These are phyloP conservation scores for Daldinia eschscholtzii DNA, from an alignment of 2,329 filamentous ascomycete species.

Conservation along the genomic window DNA sequence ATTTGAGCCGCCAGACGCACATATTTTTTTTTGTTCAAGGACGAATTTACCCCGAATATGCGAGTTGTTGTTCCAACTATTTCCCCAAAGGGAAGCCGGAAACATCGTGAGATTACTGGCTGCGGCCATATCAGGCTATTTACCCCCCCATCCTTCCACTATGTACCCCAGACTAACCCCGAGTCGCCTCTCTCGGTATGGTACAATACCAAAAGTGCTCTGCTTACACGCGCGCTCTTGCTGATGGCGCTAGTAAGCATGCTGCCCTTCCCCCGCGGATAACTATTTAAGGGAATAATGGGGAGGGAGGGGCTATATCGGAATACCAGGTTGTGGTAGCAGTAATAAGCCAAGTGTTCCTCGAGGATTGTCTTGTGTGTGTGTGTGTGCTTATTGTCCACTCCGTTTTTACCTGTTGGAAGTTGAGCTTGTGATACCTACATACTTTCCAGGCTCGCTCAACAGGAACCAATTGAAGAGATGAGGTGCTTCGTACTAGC, in stretches of 20 bases:
- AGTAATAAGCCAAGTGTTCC: constrained; percentile 43
- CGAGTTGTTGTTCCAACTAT: constrained; percentile 12
- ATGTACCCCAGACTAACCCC: constrained; percentile 43
- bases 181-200: constrained; percentile 40
- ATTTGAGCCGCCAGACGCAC: constrained; percentile 38
- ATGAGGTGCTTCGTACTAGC: constrained; percentile 45
- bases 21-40: constrained; percentile 26
- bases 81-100: constrained; percentile 30
- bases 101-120: constrained; percentile 35
- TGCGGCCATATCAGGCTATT: constrained; percentile 46
- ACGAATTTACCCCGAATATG: constrained; percentile 42
- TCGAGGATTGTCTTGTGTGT: constrained; percentile 29
- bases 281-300: constrained; percentile 32
- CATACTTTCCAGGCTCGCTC: constrained; percentile 21
- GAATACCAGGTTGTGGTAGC: constrained; percentile 33
- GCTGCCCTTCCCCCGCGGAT: constrained; percentile 29
- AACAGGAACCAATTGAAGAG: constrained; percentile 32
- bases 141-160: constrained; percentile 28
- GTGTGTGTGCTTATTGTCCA: constrained; percentile 19
- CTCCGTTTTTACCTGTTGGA: constrained; percentile 17
- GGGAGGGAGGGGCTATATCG: constrained; percentile 23
- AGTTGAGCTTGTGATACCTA: constrained; percentile 28
- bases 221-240: constrained; percentile 23
- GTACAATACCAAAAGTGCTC: constrained; percentile 28
- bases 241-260: constrained; percentile 25